Evolutionary conservation across 2,329 filamentous ascomycete genomes (phyloP).

Genomic region (Macrophomina phaseolina): DNA sequence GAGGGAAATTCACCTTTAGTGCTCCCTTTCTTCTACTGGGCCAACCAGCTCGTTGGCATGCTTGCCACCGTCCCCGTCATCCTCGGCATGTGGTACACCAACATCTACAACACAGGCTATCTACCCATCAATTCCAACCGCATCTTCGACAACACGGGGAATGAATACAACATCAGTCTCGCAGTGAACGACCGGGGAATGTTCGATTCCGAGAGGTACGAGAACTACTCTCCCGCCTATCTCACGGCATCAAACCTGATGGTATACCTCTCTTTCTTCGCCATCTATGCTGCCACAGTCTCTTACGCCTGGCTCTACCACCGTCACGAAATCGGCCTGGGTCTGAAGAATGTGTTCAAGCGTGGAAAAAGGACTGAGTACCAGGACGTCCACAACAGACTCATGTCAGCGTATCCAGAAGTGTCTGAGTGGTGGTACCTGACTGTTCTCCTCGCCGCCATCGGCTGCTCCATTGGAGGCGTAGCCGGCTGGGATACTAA

Average conservation of each 20-base stretch:
- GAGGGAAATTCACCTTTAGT: conserved; percentile 39
- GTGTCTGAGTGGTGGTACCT: conserved; percentile 50
- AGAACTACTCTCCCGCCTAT: conserved; percentile 44
- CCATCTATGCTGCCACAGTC: conserved; percentile 43
- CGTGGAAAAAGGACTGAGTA: conserved; percentile 16
- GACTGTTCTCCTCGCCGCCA: conserved; percentile 60
- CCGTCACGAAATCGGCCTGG: conserved; percentile 35
- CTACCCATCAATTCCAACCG: conserved; percentile 43
- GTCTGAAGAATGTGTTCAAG: background rate
- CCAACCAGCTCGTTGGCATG: conserved; percentile 40
- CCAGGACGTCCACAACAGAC: conserved; percentile 41
- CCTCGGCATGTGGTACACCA: conserved; percentile 41
- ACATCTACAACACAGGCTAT: conserved; percentile 40
- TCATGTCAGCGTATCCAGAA: conserved; percentile 41
- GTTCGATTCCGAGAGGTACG: conserved; percentile 42
- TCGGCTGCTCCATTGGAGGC: conserved; percentile 52
- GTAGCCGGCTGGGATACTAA: conserved; percentile 58
- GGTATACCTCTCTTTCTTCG: conserved; percentile 45
- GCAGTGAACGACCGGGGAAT: conserved; percentile 35
- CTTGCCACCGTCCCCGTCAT: conserved; percentile 39
- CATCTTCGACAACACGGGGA: conserved; percentile 43
- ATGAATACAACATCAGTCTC: conserved; percentile 41
- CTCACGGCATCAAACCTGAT: conserved; percentile 45
- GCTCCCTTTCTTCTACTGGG: conserved; percentile 38
- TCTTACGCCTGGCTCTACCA: conserved; percentile 45